A percentile compares a stretch with the other conserved stretches of the same genome.
Evolutionary conservation across 345 rosid species (phyloP).

Genomic region (Moricandia arvensis): DNA sequence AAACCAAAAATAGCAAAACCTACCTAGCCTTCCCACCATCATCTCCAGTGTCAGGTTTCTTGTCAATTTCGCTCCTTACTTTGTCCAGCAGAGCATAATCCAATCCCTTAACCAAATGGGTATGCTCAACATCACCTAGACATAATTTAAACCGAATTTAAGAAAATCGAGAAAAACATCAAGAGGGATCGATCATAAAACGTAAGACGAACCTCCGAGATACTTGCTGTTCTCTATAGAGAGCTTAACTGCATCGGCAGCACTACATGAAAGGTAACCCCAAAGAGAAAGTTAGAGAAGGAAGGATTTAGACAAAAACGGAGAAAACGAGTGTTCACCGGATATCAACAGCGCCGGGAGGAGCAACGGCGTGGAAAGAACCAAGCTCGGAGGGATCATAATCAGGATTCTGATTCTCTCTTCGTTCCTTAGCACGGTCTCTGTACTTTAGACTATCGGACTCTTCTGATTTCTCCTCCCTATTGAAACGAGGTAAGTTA

Average conservation of each 20-base stretch:
- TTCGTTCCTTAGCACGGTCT: conserved; percentile 94
- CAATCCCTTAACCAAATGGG: conserved; percentile 96
- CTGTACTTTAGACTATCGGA: conserved; percentile 75
- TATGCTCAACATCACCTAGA: conserved; percentile 92
- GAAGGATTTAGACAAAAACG: background rate
- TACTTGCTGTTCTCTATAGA: conserved; percentile 98
- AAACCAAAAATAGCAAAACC: background rate
- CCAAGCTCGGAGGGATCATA: conserved; percentile 80
- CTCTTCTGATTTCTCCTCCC: conserved; percentile 90
- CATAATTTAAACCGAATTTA: background rate
- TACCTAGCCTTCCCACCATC: conserved; percentile 71
- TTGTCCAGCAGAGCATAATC: conserved; percentile 91
- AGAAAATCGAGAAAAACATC: background rate
- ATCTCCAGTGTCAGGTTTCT: conserved; percentile 77
- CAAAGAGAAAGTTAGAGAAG: background rate
- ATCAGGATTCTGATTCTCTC: conserved; percentile 98
- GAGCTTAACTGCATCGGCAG: conserved; percentile 77
- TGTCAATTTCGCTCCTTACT: conserved; percentile 89
- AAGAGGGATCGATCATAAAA: background rate
- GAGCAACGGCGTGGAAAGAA: conserved; percentile 95
- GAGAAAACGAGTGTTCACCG: conserved; percentile 37
- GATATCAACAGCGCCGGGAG: conserved; percentile 81
- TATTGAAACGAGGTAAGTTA: background rate
- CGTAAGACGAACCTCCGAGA: conserved; percentile 78
- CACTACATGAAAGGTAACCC: conserved; percentile 33